These are phyloP conservation scores for Ceratocystis alfenasii DNA, from an alignment of 2,329 filamentous ascomycete genomes.

Conservation along the genomic window DNA sequence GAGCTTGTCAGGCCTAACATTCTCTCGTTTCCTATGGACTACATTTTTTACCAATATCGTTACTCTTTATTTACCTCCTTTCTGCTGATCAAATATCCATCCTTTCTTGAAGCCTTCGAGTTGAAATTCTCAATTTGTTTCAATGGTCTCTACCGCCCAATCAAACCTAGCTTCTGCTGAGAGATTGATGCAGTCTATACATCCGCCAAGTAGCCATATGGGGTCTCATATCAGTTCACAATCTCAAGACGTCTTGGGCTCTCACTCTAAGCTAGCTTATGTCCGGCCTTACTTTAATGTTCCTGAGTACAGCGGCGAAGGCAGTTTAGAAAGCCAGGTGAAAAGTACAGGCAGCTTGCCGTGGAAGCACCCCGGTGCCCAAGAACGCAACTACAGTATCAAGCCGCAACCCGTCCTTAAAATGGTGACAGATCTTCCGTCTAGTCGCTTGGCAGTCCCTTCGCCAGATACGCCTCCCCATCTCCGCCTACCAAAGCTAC, in stretches of 20 bases:
- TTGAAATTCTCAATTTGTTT: background rate
- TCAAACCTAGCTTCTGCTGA: background rate
- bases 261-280: background rate
- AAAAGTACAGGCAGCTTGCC: background rate
- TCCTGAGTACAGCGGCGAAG: background rate
- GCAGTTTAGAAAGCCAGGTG: background rate
- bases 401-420: conserved; percentile 5
- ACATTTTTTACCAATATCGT: background rate
- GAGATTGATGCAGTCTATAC: background rate
- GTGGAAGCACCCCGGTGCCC: background rate
- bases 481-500: background rate
- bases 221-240: background rate
- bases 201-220: background rate
- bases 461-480: conserved; percentile 5
- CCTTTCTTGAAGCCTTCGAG: background rate
- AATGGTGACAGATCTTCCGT: background rate
- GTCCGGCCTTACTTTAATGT: background rate
- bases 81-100: background rate
- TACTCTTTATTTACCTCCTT: background rate
- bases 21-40: background rate
- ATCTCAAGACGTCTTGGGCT: background rate
- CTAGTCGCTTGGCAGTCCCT: background rate
- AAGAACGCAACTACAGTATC: background rate
- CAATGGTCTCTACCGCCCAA: background rate
- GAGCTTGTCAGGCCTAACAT: background rate